These are phyloP conservation scores for Fusarium sp. DNA, from an alignment of 2,329 filamentous ascomycete species.

Conservation along the genomic window DNA sequence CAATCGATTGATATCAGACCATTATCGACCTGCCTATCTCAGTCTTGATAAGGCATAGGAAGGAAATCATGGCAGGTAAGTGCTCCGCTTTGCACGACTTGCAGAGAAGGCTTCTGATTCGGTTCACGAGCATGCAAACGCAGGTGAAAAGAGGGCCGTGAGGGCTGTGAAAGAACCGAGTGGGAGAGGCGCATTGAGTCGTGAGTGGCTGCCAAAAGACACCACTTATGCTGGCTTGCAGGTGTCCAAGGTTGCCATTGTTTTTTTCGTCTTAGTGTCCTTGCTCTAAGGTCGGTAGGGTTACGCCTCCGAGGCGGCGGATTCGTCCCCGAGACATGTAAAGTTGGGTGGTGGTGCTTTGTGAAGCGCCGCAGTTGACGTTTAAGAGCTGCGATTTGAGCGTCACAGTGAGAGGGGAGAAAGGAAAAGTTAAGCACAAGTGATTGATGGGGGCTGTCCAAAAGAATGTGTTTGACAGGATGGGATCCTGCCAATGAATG, in stretches of 20 bases:
- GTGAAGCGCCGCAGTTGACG: constrained; percentile 24
- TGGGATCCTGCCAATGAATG: background rate
- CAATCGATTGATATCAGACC: constrained; percentile 14
- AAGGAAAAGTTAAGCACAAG: constrained; percentile 1
- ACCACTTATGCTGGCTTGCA: constrained; percentile 40
- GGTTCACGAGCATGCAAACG: constrained; percentile 42
- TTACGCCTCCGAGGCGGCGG: constrained; percentile 30
- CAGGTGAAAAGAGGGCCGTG: constrained; percentile 37
- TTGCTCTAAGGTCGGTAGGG: constrained; percentile 30
- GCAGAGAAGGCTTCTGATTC: constrained; percentile 44
- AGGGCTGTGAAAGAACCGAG: constrained; percentile 32
- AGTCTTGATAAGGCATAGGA: constrained; percentile 25
- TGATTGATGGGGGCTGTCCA: background rate
- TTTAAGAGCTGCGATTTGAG: constrained; percentile 14
- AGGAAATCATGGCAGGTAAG: constrained; percentile 18
- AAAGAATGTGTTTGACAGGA: background rate
- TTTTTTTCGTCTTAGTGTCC: constrained; percentile 38
- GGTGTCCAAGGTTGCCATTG: constrained; percentile 39
- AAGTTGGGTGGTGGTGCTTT: constrained; percentile 32
- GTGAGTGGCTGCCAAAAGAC: constrained; percentile 43
- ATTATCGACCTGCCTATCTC: constrained; percentile 38
- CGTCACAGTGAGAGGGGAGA: constrained; percentile 4
- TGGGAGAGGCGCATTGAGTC: constrained; percentile 38
- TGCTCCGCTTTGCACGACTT: constrained; percentile 41
- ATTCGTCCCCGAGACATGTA: constrained; percentile 35